These are phyloP conservation scores for Penicillium verhagenii DNA, from an alignment of 495 filamentous ascomycete genomes.

Conservation along the genomic window DNA sequence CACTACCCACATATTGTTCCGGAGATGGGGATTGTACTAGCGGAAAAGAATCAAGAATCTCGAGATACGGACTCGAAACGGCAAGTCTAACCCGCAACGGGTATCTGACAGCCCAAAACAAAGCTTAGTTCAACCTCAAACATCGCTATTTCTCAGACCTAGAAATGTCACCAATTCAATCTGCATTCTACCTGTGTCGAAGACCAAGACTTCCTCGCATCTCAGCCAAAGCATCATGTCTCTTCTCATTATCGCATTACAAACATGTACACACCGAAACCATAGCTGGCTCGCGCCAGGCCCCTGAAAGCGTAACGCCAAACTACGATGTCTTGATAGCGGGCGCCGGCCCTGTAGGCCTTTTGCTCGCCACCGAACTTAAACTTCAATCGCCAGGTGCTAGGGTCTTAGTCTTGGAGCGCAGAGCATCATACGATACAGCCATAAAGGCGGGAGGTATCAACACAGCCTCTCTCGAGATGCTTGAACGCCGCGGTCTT, in stretches of 20 bases:
- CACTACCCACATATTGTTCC: too few species aligned
- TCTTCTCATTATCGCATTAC: neutral
- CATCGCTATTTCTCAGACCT: too few species aligned
- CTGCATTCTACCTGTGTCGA: too few species aligned
- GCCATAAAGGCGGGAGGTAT: slow-evolving; percentile 24
- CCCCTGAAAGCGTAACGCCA: neutral
- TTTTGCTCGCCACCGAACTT: slow-evolving; percentile 26
- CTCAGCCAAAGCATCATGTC: neutral
- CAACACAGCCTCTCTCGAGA: slow-evolving; percentile 27
- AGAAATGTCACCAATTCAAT: too few species aligned
- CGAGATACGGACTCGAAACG: too few species aligned
- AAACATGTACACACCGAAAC: neutral
- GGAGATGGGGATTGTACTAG: too few species aligned
- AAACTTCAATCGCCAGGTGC: slow-evolving; percentile 4
- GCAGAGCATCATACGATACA: slow-evolving; percentile 12
- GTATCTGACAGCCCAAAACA: too few species aligned
- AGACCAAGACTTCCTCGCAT: neutral
- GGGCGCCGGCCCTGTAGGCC: slow-evolving; percentile 15
- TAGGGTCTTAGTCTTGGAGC: slow-evolving; percentile 30
- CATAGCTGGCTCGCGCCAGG: neutral
- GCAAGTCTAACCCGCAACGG: too few species aligned
- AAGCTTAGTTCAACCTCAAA: too few species aligned
- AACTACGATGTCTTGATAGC: slow-evolving; percentile 11
- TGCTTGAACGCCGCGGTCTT: slow-evolving; percentile 33
- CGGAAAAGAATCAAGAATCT: too few species aligned